Base-by-base conservation (phyloP, 257 asterid species). In the Ajuga chamaepitys region DNA sequence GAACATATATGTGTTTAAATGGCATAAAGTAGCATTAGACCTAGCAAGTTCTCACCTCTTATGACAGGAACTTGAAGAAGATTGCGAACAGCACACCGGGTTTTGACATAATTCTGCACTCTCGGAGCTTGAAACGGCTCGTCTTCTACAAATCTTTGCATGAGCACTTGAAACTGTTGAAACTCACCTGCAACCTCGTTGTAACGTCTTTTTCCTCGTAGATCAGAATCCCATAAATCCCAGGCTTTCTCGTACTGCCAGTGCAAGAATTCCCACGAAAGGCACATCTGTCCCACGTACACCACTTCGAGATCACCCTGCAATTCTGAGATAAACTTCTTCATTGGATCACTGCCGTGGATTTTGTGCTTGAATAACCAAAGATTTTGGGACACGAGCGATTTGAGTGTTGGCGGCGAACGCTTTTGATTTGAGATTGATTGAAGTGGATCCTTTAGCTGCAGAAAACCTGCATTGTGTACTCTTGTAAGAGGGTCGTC, bases 21-120 rank as follows among this genome's bases (percentile, higher is more conserved):
- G n/a, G n/a, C n/a, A n/a, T n/a, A n/a, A n/a, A n/a, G n/a, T n/a
- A n/a, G n/a, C n/a, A n/a, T n/a, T n/a, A n/a, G n/a, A n/a, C n/a
- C n/a, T n/a, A n/a, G n/a, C n/a, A n/a, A 41, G n/a, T 26, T 16
- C 71, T 74, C 52, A 89, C 96, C 96, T 75, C 84, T 73, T 41
- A 90, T 85, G 46, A 88, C 82, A 1, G 99, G 99, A 78, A 94
- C 89, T 71, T 94, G 97, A 50, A 94, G 91, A 57, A 94, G 95
- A 71, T 79, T 85, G 16, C 96, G 90, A 24, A 77, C 80, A 9
- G 82, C 82, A 67, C 86, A 88, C 28, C 99, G 77, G 32, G 74
- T 78, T 63, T 85, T 85, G 77, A 85, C 85, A 41, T 86, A 88
- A 38, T 62, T 67, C 56, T 79, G 87, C 40, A 81, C 81, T 52